Base-by-base conservation (phyloP, 257 asterid genomes). In the Solanum chiquidenum region DNA sequence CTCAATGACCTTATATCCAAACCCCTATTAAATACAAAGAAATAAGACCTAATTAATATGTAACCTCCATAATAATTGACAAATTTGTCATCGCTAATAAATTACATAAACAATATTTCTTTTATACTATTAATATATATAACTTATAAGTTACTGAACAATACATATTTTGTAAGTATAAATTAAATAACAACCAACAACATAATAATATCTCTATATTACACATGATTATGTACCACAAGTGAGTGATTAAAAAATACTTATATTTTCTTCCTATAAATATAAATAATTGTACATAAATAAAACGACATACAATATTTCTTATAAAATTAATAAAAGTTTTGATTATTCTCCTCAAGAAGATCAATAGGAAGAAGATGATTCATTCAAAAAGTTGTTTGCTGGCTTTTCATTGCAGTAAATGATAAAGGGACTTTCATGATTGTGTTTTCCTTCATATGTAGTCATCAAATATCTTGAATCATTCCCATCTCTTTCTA, bases 401-500 rank as follows among this genome's bases (percentile, higher is more conserved):
- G 79, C 25, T 58, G 89, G 86, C 20, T 62, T 66, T 25, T 76
- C 44, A 60, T 87, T 44, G 58, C 83, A 90, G 18, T 83, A 68
- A 11, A 83, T 75, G 44, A 90, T 12, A 87, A 58, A 66, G 21
- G 91, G 88, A 76, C 88, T 73, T 85, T 90, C 88, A 11, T 91
- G 93, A 87, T 88, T 90, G 82, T 91, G 93, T 21, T 4, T 69
- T 46, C 93, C 93, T 68, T 87, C 88, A 62, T 91, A 91, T 9
- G 90, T 88, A 29, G 88, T 90, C 9, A 91, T 5, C 89, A 91
- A 85, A 88, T 86, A 88, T 31, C 86, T 91, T 34, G 88, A 52
- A 88, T 90, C 92, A 66, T 86, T 90, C 34, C 86, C 87, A 33
- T 90, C 91, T 87, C 93, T 91, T 83, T 91, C 92, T 5, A 90